Evolutionary conservation across 1,284 basidiomycete species (phyloP).

Genomic region (Lignosus rhinocerotis): DNA sequence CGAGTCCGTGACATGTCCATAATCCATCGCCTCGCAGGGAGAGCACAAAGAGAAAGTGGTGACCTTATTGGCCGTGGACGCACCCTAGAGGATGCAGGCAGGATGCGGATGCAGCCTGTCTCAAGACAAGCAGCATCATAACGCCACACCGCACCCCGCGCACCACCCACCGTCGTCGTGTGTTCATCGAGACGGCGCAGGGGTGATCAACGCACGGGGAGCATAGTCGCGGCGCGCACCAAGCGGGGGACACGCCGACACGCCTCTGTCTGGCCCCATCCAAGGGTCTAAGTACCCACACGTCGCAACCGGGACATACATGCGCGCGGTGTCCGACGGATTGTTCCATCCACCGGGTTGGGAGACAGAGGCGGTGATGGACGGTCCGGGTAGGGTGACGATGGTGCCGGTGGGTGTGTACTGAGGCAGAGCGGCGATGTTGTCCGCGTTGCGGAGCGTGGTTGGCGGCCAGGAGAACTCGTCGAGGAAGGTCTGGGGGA

Average conservation of each 20-base stretch:
- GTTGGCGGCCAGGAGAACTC: slow-evolving; percentile 63
- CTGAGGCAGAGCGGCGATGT: slow-evolving; percentile 43
- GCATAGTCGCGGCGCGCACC: slow-evolving; percentile 2
- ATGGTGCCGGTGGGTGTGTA: slow-evolving; percentile 71
- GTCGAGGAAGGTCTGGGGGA: slow-evolving; percentile 47
- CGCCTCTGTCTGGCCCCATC: slow-evolving; percentile 61
- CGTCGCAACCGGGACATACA: slow-evolving; percentile 57
- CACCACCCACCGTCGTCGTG: background rate
- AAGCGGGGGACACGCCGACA: slow-evolving; percentile 50
- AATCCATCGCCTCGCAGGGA: too few species aligned
- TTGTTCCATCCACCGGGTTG: slow-evolving; percentile 69
- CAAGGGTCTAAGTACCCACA: slow-evolving; percentile 85
- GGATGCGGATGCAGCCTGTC: background rate
- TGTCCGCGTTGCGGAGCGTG: slow-evolving; percentile 49
- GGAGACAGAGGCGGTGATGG: slow-evolving; percentile 42
- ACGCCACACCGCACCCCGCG: background rate
- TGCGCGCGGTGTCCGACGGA: slow-evolving; percentile 55
- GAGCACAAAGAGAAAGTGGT: too few species aligned
- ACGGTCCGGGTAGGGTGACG: slow-evolving; percentile 54
- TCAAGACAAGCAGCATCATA: too few species aligned
- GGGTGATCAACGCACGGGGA: slow-evolving; percentile 24
- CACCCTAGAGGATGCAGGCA: too few species aligned
- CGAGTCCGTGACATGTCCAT: too few species aligned
- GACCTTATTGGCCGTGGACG: too few species aligned
- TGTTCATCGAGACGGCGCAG: slow-evolving; percentile 18